Evolutionary conservation across 768 basidiomycete species (phyloP).

Genomic region (Suillus subaureus): DNA sequence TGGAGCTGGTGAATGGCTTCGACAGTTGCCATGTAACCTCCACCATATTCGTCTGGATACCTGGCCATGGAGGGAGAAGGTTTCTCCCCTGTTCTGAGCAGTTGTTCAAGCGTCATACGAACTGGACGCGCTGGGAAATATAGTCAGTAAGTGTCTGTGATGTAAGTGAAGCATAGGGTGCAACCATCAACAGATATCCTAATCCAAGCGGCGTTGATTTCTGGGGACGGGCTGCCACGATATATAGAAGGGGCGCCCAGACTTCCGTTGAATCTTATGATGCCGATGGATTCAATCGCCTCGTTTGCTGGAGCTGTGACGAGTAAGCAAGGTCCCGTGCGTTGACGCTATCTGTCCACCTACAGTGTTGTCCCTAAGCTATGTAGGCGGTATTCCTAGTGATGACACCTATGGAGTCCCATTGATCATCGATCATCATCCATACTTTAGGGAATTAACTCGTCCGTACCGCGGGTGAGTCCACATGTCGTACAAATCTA

Average conservation of each 20-base stretch:
- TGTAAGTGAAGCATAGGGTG: not conserved
- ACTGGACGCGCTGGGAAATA: not conserved
- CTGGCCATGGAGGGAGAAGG: conserved; percentile 7
- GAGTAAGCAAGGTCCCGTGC: not conserved
- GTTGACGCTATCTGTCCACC: not conserved
- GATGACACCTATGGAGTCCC: too few species aligned
- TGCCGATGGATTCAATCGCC: not conserved
- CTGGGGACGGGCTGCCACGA: not conserved
- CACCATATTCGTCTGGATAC: conserved; percentile 16
- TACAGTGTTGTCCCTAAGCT: too few species aligned
- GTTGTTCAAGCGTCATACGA: not conserved
- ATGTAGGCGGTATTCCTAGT: too few species aligned
- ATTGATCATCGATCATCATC: too few species aligned
- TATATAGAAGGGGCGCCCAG: not conserved
- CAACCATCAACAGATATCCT: not conserved
- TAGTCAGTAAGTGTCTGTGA: not conserved
- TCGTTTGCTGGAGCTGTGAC: not conserved
- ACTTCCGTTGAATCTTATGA: not conserved
- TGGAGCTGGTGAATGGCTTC: conserved; percentile 16
- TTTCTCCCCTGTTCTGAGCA: not conserved
- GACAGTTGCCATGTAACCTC: conserved; percentile 15
- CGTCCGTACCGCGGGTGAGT: too few species aligned
- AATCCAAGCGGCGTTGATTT: not conserved
- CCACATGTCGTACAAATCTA: too few species aligned
- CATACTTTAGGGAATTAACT: too few species aligned